A percentile compares a stretch with the other conserved stretches of the same genome.
These are phyloP conservation scores for Aspergillus pseudoviridinutans DNA, from an alignment of 2,329 filamentous ascomycete genomes.

Conservation along the genomic window DNA sequence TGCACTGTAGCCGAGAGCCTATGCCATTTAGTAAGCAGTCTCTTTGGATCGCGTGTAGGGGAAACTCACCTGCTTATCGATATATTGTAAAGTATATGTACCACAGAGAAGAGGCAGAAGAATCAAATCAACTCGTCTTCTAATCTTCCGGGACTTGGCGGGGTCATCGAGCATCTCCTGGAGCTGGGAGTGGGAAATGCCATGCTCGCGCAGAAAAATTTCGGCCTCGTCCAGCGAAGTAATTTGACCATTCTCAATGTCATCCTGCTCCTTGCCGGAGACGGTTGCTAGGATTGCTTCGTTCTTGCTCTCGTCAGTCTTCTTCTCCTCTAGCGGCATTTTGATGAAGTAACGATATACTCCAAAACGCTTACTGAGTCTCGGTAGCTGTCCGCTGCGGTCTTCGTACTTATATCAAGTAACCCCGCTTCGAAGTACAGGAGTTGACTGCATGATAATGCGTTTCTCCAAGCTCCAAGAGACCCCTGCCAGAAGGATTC, in stretches of 20 bases:
- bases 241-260: slow-evolving; percentile 19
- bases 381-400: neutral
- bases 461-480: neutral
- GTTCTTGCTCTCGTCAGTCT: neutral
- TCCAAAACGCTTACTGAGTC: neutral
- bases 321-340: neutral
- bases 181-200: slow-evolving; percentile 41
- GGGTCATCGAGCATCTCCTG: slow-evolving; percentile 45
- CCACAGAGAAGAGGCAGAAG: slow-evolving; percentile 49
- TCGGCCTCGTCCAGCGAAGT: slow-evolving; percentile 47
- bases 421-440: neutral
- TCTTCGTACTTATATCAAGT: neutral
- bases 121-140: slow-evolving; percentile 47
- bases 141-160: slow-evolving; percentile 24
- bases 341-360: neutral
- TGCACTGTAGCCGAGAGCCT: slow-evolving; percentile 51
- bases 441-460: neutral
- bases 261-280: slow-evolving; percentile 1
- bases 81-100: slow-evolving; percentile 47
- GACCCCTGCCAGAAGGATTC: neutral
- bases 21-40: slow-evolving; percentile 9
- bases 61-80: slow-evolving; percentile 46
- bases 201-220: slow-evolving; percentile 48
- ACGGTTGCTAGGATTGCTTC: neutral
- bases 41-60: neutral